Percentiles rank a stretch among this genome's conserved stretches.
Conservation (phyloP, 2,329 filamentous ascomycete genomes). For the Colletotrichum sidae region DNA sequence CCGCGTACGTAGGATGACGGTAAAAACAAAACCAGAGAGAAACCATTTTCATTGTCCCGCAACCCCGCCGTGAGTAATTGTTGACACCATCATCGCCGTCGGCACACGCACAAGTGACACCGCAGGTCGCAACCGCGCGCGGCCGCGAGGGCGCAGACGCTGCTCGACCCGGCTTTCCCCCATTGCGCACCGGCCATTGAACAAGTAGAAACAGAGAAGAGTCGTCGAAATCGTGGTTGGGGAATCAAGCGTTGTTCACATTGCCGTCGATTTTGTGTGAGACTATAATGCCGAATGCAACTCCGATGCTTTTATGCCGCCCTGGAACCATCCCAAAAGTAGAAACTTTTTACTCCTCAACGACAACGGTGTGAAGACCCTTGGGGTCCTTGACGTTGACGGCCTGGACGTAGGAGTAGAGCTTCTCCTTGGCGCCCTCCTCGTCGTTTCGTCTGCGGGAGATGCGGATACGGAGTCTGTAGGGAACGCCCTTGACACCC, state of each 20-base stretch:
- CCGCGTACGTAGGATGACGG: conserved; percentile 25
- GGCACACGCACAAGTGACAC: conserved; percentile 4
- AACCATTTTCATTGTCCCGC: conserved; percentile 18
- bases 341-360: conserved; percentile 72
- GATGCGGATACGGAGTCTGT: conserved; percentile 97
- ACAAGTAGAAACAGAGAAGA: conserved; percentile 20
- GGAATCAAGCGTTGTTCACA: conserved; percentile 40
- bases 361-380: conserved; percentile 92
- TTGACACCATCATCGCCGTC: not conserved
- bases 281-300: conserved; percentile 59
- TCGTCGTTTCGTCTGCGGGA: conserved; percentile 99
- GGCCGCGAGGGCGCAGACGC: too few species aligned
- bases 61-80: conserved; percentile 6
- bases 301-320: conserved; percentile 58
- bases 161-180: not conserved
- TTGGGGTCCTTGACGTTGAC: conserved; percentile 99
- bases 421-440: conserved; percentile 99
- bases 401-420: conserved; percentile 99
- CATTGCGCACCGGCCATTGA: conserved; percentile 20
- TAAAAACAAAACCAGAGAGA: conserved; percentile 18
- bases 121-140: too few species aligned
- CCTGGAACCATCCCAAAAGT: conserved; percentile 54
- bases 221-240: conserved; percentile 38
- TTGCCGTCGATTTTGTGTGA: conserved; percentile 40
- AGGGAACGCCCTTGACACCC: conserved; percentile 98